These are phyloP conservation scores for Fusarium sp. DNA, from an alignment of 2,329 filamentous ascomycete genomes.

Conservation along the genomic window DNA sequence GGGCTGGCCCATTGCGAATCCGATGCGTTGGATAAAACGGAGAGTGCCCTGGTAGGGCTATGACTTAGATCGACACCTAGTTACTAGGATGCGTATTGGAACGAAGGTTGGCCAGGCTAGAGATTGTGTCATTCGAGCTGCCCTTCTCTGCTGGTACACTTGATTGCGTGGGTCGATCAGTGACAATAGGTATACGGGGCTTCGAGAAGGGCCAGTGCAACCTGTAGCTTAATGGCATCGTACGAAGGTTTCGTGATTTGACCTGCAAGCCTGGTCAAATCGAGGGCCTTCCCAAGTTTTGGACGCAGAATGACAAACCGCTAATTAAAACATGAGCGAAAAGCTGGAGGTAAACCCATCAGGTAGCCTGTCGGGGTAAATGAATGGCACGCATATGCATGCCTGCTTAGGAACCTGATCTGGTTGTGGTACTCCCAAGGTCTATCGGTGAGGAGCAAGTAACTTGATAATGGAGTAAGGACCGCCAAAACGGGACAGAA, in stretches of 20 bases:
- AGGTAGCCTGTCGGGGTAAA: background rate
- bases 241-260: background rate
- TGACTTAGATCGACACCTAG: conserved; percentile 34
- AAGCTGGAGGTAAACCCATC: background rate
- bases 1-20: conserved; percentile 9
- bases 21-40: conserved; percentile 28
- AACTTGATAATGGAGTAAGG: conserved; percentile 32
- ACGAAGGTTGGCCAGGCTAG: background rate
- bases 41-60: conserved; percentile 21
- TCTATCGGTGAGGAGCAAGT: conserved; percentile 35
- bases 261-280: background rate
- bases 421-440: conserved; percentile 9
- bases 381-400: conserved; percentile 21
- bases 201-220: background rate
- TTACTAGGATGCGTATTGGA: conserved; percentile 7
- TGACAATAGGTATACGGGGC: background rate
- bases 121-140: conserved; percentile 1
- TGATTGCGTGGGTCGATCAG: conserved; percentile 14
- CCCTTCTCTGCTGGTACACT: conserved; percentile 29
- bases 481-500: conserved; percentile 40
- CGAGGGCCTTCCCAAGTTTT: background rate
- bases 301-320: background rate
- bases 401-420: conserved; percentile 11
- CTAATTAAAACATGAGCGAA: background rate
- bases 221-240: background rate